Evolutionary conservation across 2,329 filamentous ascomycete genomes (phyloP).

Genomic region (Lasiodiplodia citricola): DNA sequence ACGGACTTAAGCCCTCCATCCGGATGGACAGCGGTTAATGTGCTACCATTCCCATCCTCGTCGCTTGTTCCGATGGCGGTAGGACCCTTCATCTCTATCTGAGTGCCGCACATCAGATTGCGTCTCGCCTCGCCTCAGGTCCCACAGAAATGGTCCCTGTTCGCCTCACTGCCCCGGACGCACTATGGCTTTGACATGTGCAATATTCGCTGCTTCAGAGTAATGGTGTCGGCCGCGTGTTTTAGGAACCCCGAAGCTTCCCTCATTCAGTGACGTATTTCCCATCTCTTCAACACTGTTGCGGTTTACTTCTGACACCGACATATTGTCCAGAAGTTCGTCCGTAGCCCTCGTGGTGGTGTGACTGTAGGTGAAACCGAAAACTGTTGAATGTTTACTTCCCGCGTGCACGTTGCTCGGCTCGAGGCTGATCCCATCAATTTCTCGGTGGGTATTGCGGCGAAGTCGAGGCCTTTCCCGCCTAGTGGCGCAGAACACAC

Average conservation of each 20-base stretch:
- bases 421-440: neutral
- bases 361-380: neutral
- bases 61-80: neutral
- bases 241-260: neutral
- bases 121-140: conserved; percentile 3
- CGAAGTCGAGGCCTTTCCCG: neutral
- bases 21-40: conserved; percentile 14
- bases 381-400: conserved; percentile 24
- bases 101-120: neutral
- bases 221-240: neutral
- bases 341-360: neutral
- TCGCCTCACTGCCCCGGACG: conserved; percentile 2
- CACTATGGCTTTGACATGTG: neutral
- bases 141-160: conserved; percentile 7
- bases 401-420: conserved; percentile 6
- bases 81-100: conserved; percentile 17
- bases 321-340: neutral
- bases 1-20: conserved; percentile 20
- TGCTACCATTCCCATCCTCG: conserved; percentile 11
- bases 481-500: neutral
- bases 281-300: neutral
- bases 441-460: neutral
- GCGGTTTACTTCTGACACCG: conserved; percentile 12
- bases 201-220: conserved; percentile 8
- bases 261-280: neutral